These are phyloP conservation scores for Talaromyces sp. DNA, from an alignment of 2,329 filamentous ascomycete genomes.

Conservation along the genomic window DNA sequence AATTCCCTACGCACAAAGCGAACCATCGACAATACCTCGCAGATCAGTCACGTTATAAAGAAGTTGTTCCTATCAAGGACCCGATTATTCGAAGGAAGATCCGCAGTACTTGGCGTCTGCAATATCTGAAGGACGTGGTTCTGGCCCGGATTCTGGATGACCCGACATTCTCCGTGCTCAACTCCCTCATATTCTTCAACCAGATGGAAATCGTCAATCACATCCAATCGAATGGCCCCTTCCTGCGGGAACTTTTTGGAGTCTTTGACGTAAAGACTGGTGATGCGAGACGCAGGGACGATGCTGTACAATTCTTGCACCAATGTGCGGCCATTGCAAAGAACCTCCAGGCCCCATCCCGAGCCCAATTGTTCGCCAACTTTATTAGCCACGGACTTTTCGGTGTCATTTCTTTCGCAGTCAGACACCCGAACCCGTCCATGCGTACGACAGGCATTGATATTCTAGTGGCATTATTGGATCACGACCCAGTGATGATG, in stretches of 20 bases:
- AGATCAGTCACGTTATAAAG: conserved; percentile 88
- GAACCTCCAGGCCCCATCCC: conserved; percentile 81
- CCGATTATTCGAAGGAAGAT: conserved; percentile 83
- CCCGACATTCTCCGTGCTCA: conserved; percentile 94
- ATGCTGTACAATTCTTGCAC: conserved; percentile 94
- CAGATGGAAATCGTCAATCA: conserved; percentile 97
- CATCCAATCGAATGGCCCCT: conserved; percentile 77
- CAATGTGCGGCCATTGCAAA: conserved; percentile 95
- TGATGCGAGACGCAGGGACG: conserved; percentile 77
- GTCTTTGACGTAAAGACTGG: conserved; percentile 72
- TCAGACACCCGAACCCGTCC: conserved; percentile 79
- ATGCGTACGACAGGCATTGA: conserved; percentile 92
- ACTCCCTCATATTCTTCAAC: conserved; percentile 98
- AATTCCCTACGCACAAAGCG: conserved; percentile 96
- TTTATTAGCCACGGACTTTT: conserved; percentile 87
- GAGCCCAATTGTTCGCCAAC: conserved; percentile 83
- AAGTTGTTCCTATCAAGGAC: conserved; percentile 91
- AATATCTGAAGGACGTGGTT: conserved; percentile 98
- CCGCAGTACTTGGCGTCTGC: conserved; percentile 90
- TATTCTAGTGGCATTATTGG: conserved; percentile 89
- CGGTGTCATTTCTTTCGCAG: conserved; percentile 85
- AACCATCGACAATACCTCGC: conserved; percentile 93
- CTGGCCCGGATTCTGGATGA: conserved; percentile 94
- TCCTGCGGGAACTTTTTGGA: conserved; percentile 82
- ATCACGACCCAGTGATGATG: conserved; percentile 94